Base-by-base conservation (phyloP, 306 rosid species). In the Corylus americana region DNA sequence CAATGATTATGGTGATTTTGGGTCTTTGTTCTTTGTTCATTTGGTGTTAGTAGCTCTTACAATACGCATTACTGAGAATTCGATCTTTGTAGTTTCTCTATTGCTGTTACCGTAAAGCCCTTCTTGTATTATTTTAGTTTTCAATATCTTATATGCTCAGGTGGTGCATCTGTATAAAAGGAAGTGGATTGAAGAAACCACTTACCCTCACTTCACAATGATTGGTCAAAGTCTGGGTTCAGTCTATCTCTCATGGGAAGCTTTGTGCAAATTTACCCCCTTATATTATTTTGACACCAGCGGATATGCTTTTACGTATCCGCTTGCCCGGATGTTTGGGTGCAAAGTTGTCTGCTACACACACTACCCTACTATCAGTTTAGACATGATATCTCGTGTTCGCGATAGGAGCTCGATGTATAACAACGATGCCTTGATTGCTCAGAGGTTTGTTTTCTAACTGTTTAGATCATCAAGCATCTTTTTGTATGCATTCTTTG, bases 361-460 rank as follows among this genome's bases (percentile, higher is more conserved):
- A 2, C 98, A 95, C 86, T 92, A 95, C 77, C 98, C 98, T 70
- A 92, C 98, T n/a, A 95, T 95, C 86, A 95, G 98, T 79, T 31
- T 85, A 48, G 98, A 93, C 85, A 93, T 95, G 99, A 80, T 95
- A n/a, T 89, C 99, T 47, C 97, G 98, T 8, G 98, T 95, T 85
- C 91, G 93, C 61, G 87, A 87, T 8, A 89, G 82, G 77, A 92
- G 76, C 75, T 80, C 74, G 1, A 88, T 91, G 96, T 95, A 95
- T 85, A 95, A 95, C 79, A 95, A 93, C 78, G 92, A 90, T 54
- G 85, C 87, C 79, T 68, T 70, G 50, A 83, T 95, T 77, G 84
- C 96, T 47, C 86, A 75, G 73, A 93, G 96, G 99, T 95, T 53
- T 71, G 84, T 20, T 77, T 78, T 74, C 42, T 54, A 47, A 11